phyloP scores from a whole-genome alignment of 2,329 filamentous ascomycete genomes.

The Talaromyces funiculosus region DNA sequence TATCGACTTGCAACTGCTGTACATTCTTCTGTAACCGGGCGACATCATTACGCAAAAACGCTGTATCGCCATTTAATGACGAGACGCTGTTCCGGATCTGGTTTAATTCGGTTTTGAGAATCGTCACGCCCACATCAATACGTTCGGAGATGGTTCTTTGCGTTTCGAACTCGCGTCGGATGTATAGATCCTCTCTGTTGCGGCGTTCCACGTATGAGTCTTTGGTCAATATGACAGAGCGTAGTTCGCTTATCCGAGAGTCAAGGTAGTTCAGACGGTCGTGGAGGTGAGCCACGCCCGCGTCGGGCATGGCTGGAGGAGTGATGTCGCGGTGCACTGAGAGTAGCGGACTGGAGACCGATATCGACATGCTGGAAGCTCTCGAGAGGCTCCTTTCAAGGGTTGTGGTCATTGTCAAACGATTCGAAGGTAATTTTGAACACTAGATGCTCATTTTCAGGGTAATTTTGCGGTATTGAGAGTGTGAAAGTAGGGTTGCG shows the following conservation, averaged over 20 bases:
- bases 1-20: constrained; percentile 31
- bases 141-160: constrained; percentile 26
- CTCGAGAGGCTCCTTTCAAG: constrained; percentile 34
- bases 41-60: constrained; percentile 32
- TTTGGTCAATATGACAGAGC: constrained; percentile 33
- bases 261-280: constrained; percentile 36
- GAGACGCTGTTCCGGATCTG: constrained; percentile 32
- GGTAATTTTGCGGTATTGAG: background rate
- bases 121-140: constrained; percentile 32
- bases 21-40: constrained; percentile 34
- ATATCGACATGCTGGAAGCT: constrained; percentile 34
- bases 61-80: constrained; percentile 32
- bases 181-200: constrained; percentile 35
- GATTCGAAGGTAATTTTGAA: background rate
- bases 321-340: constrained; percentile 32
- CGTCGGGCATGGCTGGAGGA: constrained; percentile 30
- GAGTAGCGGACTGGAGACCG: constrained; percentile 31
- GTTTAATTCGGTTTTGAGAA: constrained; percentile 31
- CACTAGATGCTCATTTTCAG: background rate
- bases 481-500: background rate
- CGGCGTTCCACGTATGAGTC: constrained; percentile 36
- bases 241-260: constrained; percentile 34
- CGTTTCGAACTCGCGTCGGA: constrained; percentile 35
- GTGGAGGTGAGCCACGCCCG: constrained; percentile 31
- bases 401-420: constrained; percentile 27